Conservation (phyloP, 2,329 filamentous ascomycete species). For the Myrmaecium sp. region DNA sequence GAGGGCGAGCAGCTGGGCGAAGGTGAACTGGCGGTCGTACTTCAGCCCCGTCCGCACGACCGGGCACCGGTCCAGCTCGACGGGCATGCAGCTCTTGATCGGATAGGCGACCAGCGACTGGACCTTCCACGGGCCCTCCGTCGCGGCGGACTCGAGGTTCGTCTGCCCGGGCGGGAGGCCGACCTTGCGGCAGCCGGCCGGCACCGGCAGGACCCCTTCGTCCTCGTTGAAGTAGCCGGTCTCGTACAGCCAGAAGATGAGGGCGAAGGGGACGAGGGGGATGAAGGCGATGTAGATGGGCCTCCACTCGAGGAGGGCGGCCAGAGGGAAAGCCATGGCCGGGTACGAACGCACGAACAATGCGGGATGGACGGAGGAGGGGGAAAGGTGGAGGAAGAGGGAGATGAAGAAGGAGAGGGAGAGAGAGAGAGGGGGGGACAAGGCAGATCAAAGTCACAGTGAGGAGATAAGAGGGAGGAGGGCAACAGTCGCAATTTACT, state of each 20-base stretch:
- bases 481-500: too few species aligned
- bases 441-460: too few species aligned
- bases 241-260: too few species aligned
- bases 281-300: too few species aligned
- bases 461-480: too few species aligned
- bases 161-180: constrained; percentile 28
- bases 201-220: too few species aligned
- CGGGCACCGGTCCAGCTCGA: constrained; percentile 50
- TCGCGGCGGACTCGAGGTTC: constrained; percentile 25
- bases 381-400: background rate
- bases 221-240: too few species aligned
- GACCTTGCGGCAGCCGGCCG: constrained; percentile 34
- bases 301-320: too few species aligned
- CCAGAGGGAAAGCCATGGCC: constrained; percentile 19
- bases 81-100: constrained; percentile 62
- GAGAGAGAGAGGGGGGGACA: background rate
- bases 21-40: constrained; percentile 69
- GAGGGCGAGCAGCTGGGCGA: constrained; percentile 45
- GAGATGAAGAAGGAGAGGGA: background rate
- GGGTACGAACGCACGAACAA: constrained; percentile 8
- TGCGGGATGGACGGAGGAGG: background rate
- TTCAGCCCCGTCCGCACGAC: constrained; percentile 53
- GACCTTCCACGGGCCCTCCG: constrained; percentile 21
- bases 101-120: constrained; percentile 69
- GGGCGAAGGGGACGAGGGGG: too few species aligned